Evolutionary conservation across 257 asterid species (phyloP).

Genomic region (Gentiana straminea): DNA sequence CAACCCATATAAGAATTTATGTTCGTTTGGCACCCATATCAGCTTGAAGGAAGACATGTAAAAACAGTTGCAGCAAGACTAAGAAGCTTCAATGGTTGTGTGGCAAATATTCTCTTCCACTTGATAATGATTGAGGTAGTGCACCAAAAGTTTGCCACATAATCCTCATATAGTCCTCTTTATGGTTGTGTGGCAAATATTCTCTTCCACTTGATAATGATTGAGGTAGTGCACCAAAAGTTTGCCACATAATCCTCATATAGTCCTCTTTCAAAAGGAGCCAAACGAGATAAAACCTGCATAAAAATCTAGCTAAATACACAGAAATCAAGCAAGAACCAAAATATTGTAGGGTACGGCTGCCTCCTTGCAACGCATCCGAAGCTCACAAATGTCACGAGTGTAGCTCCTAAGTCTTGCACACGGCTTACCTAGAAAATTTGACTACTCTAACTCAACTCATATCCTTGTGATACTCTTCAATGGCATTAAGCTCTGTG

Average conservation of each 20-base stretch:
- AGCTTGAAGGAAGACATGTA: conserved; percentile 69
- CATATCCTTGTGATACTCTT: too few species aligned
- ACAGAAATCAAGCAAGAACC: background rate
- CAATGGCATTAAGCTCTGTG: too few species aligned
- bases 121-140: conserved; percentile 66
- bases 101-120: conserved; percentile 87
- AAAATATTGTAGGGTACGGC: background rate
- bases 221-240: conserved; percentile 92
- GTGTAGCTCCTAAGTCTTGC: background rate
- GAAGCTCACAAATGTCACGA: background rate
- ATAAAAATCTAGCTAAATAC: conserved; percentile 19
- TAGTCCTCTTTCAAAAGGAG: conserved; percentile 94
- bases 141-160: conserved; percentile 98
- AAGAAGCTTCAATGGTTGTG: conserved; percentile 50
- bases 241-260: conserved; percentile 99
- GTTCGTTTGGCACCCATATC: conserved; percentile 53
- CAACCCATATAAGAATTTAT: conserved; percentile 66
- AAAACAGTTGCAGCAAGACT: conserved; percentile 74
- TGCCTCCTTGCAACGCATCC: background rate
- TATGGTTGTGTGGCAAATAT: conserved; percentile 64
- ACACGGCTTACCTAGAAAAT: background rate
- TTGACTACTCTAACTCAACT: too few species aligned
- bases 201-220: conserved; percentile 83
- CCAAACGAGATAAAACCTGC: conserved; percentile 93
- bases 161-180: conserved; percentile 98